Evolutionary conservation across 495 filamentous ascomycete genomes (phyloP), one percentile per base, ranked within the genome.

Genomic region (Lichina pygmaea): DNA sequence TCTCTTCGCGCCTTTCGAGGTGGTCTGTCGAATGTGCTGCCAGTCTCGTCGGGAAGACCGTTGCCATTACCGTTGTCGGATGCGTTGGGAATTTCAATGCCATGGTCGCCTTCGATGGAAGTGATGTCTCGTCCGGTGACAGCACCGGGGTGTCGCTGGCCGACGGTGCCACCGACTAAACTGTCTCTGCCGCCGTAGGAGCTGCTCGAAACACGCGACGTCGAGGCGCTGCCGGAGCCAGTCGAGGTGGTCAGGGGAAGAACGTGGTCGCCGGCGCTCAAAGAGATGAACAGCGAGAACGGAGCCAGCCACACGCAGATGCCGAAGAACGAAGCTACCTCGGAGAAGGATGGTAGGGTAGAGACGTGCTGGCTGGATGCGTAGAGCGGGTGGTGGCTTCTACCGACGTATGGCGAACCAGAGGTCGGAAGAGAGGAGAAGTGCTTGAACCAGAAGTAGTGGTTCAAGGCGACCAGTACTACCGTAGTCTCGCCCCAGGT

Each of bases 301-400:
- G 89, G 89, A 2, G 94, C 79, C 10, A 97, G 68, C 89, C 89
- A 97, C 11, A 97, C 83, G 56, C 83, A 93, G 8, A 97, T 66
- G 6, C 89, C 89, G 54, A 97, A 97, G 57, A 86, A 97, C 1
- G 82, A 86, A 0, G 86, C 84, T 38, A 97, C 84, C 59, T 95
- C 84, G 8, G 85, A 86, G 59, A 97, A 97, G 34, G 72, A 76
- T 3, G 89, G 89, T 46, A 83, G 61, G 45, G 76, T 65, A 9
- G 63, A 37, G 70, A 59, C 52, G 73, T 68, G 58, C 77, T 73
- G 36, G 11, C 11, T 12, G 24, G 45, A 44, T n/a, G 34, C 16
- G 37, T 31, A 41, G 3, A 33, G 34, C 31, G 37, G 2, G 50
- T 42, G 30, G 48, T 47, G 36, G 45, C 39, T 47, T 51, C 46